phyloP scores from a whole-genome alignment of 352 stramenopile species.

The Phytopythium delawarense region DNA sequence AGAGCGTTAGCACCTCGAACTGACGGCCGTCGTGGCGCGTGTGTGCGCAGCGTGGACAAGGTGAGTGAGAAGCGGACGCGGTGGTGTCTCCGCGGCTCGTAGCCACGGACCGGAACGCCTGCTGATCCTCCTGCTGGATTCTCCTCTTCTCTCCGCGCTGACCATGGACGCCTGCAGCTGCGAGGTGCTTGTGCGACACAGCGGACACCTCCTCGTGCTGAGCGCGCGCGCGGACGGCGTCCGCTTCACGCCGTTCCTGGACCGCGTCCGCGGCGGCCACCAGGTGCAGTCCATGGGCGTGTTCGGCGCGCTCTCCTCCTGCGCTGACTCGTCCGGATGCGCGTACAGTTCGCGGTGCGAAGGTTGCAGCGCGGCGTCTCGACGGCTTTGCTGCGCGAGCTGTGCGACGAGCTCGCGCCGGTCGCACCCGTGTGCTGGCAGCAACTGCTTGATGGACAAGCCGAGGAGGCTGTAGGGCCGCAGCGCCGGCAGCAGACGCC shows the following conservation, averaged over 20 bases:
- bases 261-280: slow-evolving; percentile 11
- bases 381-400: slow-evolving; percentile 19
- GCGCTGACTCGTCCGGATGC: neutral
- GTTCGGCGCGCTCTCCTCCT: neutral
- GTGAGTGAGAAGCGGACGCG: slow-evolving; percentile 6
- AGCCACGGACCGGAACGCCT: neutral
- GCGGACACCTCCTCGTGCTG: slow-evolving; percentile 18
- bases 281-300: neutral
- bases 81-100: no score
- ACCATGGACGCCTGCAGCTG: slow-evolving; percentile 9
- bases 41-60: slow-evolving; percentile 33
- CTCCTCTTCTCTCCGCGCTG: neutral
- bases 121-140: slow-evolving; percentile 1
- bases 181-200: slow-evolving; percentile 24
- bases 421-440: slow-evolving; percentile 30
- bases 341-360: slow-evolving; percentile 41
- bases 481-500: slow-evolving; percentile 7
- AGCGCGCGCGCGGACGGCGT: slow-evolving; percentile 15
- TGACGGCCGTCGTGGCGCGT: slow-evolving; percentile 1
- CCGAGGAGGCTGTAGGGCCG: neutral
- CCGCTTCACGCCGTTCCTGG: slow-evolving; percentile 21
- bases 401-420: slow-evolving; percentile 34
- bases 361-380: slow-evolving; percentile 30
- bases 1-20: slow-evolving; percentile 5
- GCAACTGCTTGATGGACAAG: slow-evolving; percentile 6